Evolutionary conservation across 495 filamentous ascomycete species (phyloP).

Genomic region (Daldinia caldariorum): DNA sequence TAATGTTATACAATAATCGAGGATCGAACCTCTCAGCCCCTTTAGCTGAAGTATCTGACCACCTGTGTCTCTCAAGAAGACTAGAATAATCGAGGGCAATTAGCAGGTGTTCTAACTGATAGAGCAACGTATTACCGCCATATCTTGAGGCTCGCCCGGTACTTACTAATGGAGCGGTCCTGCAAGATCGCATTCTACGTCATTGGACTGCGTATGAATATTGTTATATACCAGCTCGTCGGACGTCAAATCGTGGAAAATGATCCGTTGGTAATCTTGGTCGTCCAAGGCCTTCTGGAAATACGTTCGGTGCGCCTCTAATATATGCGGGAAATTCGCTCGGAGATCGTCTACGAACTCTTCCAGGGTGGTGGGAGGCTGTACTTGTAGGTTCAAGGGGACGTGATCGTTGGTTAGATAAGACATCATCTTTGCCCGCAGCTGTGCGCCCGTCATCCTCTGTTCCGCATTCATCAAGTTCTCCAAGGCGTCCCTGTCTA

Average conservation of each 20-base stretch:
- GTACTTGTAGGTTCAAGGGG: background rate
- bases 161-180: slow-evolving; percentile 42
- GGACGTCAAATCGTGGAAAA: slow-evolving; percentile 45
- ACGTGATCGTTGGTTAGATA: background rate
- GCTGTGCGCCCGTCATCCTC: background rate
- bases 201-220: slow-evolving; percentile 32
- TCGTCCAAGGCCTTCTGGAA: slow-evolving; percentile 39
- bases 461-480: slow-evolving; percentile 5
- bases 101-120: background rate
- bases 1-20: slow-evolving; percentile 42
- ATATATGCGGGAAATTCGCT: background rate
- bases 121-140: background rate
- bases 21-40: slow-evolving; percentile 17
- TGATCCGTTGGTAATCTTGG: slow-evolving; percentile 46
- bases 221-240: slow-evolving; percentile 45
- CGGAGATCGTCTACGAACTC: background rate
- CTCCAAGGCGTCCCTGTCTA: slow-evolving; percentile 28
- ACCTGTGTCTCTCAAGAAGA: slow-evolving; percentile 19
- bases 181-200: slow-evolving; percentile 30
- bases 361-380: background rate
- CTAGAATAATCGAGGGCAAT: slow-evolving; percentile 5
- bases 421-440: background rate
- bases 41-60: slow-evolving; percentile 5
- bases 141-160: background rate
- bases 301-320: slow-evolving; percentile 20